phyloP scores from a whole-genome alignment of 2,329 filamentous ascomycete genomes.

The Fusarium agapanthi region DNA sequence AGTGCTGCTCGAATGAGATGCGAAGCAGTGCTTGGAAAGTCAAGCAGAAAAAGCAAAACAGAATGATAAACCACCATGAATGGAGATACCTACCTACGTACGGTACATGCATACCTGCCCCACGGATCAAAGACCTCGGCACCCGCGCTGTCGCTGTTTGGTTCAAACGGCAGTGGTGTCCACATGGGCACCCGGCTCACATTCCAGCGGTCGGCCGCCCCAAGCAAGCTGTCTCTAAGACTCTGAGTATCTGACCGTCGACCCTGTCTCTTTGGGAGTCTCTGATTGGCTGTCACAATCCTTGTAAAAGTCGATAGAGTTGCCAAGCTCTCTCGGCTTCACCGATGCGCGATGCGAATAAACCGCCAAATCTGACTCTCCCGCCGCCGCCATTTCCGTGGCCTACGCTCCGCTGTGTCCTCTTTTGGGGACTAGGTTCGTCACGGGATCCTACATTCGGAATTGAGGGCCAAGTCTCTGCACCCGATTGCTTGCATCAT shows the following conservation, averaged over 20 bases:
- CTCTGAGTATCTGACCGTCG: constrained; percentile 18
- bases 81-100: too few species aligned
- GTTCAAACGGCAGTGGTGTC: constrained; percentile 11
- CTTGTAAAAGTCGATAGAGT: constrained; percentile 35
- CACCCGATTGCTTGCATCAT: constrained; percentile 18
- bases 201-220: constrained; percentile 40
- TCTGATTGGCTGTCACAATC: constrained; percentile 26
- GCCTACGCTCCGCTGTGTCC: constrained; percentile 26
- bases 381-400: constrained; percentile 28
- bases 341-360: constrained; percentile 41
- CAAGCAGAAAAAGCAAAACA: constrained; percentile 18
- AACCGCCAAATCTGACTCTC: constrained; percentile 32
- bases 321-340: constrained; percentile 40
- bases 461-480: constrained; percentile 3
- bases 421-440: constrained; percentile 31
- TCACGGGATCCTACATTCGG: constrained; percentile 21
- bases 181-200: constrained; percentile 22
- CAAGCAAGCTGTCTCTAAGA: constrained; percentile 17
- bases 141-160: constrained; percentile 8
- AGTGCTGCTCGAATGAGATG: constrained; percentile 6
- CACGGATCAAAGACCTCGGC: constrained; percentile 13
- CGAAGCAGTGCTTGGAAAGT: constrained; percentile 16
- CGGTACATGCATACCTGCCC: neutral
- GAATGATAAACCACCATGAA: constrained; percentile 4
- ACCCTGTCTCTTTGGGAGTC: constrained; percentile 1